Evolutionary conservation across 441 rosid genomes (phyloP).

Genomic region (Jatropha multifida): DNA sequence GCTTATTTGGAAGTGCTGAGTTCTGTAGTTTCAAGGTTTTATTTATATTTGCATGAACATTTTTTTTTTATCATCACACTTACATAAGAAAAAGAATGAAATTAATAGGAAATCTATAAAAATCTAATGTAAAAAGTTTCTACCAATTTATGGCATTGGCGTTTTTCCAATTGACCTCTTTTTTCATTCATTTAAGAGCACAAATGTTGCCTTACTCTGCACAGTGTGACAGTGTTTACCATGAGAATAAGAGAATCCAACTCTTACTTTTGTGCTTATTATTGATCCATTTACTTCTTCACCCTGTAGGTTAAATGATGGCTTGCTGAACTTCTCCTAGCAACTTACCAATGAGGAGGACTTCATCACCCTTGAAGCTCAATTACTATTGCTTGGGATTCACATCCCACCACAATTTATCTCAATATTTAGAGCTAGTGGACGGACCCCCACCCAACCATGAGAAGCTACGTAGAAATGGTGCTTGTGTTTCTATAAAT

Average conservation of each 20-base stretch:
- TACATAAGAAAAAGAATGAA: neutral
- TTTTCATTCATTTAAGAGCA: neutral
- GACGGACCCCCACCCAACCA: neutral
- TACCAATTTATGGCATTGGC: too few relatives aligned
- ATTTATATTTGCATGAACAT: neutral
- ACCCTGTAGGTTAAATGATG: neutral
- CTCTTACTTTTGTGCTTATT: slow-evolving; percentile 3
- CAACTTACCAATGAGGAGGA: neutral
- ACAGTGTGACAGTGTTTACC: neutral
- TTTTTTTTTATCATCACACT: neutral
- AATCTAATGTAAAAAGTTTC: neutral
- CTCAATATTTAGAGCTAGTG: neutral
- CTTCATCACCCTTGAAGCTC: neutral
- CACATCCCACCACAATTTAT: neutral
- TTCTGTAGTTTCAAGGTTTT: neutral
- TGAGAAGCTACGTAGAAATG: neutral
- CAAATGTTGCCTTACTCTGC: neutral
- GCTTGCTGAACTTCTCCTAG: neutral
- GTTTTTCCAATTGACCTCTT: neutral
- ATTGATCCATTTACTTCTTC: neutral
- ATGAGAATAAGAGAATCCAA: neutral
- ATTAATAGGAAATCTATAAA: neutral
- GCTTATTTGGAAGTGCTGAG: neutral
- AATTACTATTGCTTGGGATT: neutral
- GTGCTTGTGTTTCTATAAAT: neutral